Evolutionary conservation across 169 alveolate species (phyloP).

Genomic region (Babesia bovis): DNA sequence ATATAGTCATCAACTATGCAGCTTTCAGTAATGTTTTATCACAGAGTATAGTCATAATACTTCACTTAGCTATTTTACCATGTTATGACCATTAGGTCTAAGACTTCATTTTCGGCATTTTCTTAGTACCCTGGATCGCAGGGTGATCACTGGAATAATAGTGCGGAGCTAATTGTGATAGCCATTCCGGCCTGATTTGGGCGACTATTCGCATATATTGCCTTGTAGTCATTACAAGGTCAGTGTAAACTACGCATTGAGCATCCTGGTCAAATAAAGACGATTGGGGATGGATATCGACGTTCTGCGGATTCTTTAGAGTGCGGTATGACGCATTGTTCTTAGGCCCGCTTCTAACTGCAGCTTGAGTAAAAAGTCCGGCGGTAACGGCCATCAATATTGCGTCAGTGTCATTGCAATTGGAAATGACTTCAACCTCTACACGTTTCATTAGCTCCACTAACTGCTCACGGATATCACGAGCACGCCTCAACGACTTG

Average conservation of each 20-base stretch:
- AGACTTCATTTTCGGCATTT: constrained; percentile 20
- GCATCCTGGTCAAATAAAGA: constrained; percentile 88
- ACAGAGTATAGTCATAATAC: too few relatives aligned
- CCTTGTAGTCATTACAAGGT: constrained; percentile 92
- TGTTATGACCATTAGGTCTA: too few relatives aligned
- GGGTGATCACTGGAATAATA: constrained; percentile 79
- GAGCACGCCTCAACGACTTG: constrained; percentile 93
- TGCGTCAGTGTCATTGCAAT: constrained; percentile 77
- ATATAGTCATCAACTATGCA: too few relatives aligned
- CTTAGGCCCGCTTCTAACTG: constrained; percentile 77
- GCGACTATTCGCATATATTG: constrained; percentile 94
- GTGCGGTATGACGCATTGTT: constrained; percentile 91
- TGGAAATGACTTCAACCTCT: constrained; percentile 75
- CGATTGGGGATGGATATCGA: constrained; percentile 93
- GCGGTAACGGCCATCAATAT: constrained; percentile 90
- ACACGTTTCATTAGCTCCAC: constrained; percentile 73
- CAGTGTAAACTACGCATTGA: constrained; percentile 89
- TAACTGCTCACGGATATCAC: constrained; percentile 95
- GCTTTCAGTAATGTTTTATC: too few relatives aligned
- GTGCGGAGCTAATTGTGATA: constrained; percentile 96
- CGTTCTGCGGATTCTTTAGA: constrained; percentile 91
- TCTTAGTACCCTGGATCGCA: constrained; percentile 9
- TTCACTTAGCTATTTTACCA: too few relatives aligned
- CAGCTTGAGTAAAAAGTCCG: constrained; percentile 93
- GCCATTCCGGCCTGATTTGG: constrained; percentile 93